Evolutionary conservation across 75 land plant genomes (phyloP).

Genomic region (Larix kaempferi): DNA sequence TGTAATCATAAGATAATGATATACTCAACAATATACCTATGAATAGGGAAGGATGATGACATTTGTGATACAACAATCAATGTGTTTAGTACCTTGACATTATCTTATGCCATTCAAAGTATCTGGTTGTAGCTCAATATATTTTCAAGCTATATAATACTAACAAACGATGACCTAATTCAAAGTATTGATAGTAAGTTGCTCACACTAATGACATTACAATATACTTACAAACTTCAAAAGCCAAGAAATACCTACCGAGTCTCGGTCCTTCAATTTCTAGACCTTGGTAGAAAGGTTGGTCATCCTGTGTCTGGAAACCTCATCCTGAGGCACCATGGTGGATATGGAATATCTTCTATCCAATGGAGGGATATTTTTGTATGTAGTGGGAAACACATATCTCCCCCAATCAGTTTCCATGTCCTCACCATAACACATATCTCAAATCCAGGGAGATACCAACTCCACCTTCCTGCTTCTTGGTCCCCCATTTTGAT

Average conservation of each 20-base stretch:
- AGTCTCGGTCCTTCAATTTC: slow-evolving; percentile 39
- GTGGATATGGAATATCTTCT: slow-evolving; percentile 36
- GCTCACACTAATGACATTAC: too few species aligned
- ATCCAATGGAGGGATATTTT: background rate
- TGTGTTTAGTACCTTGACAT: too few species aligned
- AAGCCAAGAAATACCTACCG: slow-evolving; percentile 17
- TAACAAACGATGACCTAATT: too few species aligned
- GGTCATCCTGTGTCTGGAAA: slow-evolving; percentile 13
- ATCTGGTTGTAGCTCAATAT: too few species aligned
- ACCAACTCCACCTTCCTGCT: slow-evolving; percentile 45
- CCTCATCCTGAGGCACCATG: slow-evolving; percentile 17
- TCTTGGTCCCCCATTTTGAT: background rate
- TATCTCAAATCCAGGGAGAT: slow-evolving; percentile 47
- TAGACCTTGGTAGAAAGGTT: slow-evolving; percentile 25
- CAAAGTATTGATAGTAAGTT: too few species aligned
- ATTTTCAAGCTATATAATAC: too few species aligned
- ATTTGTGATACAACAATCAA: too few species aligned
- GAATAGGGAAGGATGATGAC: too few species aligned
- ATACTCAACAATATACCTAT: too few species aligned
- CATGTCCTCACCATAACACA: slow-evolving; percentile 15
- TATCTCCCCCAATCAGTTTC: background rate
- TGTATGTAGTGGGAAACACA: background rate
- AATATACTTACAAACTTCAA: background rate
- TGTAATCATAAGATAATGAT: too few species aligned
- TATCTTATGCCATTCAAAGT: too few species aligned